These are phyloP conservation scores for Chamaecyparis obtusa DNA, from an alignment of 75 land plant genomes.

Conservation along the genomic window DNA sequence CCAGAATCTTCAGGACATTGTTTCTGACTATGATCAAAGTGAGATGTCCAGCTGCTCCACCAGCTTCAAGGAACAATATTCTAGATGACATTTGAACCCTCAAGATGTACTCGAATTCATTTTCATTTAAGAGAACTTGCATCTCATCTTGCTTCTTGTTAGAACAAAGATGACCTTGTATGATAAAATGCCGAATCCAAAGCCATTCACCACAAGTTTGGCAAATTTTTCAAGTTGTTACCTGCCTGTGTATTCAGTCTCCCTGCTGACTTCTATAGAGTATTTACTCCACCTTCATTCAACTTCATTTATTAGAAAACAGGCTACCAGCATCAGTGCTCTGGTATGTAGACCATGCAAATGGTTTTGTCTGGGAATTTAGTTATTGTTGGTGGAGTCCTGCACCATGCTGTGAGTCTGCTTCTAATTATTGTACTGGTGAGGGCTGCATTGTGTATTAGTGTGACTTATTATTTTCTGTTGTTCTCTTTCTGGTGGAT, in stretches of 20 bases:
- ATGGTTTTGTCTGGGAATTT: neutral
- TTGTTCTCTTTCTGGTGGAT: neutral
- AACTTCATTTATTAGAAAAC: neutral
- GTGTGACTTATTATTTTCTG: neutral
- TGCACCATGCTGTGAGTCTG: neutral
- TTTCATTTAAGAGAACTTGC: neutral
- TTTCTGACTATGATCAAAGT: constrained; percentile 57
- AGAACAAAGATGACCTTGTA: neutral
- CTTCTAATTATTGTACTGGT: neutral
- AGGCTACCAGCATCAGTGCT: neutral
- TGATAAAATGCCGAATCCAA: neutral
- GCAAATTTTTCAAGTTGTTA: neutral
- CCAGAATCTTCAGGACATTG: constrained; percentile 69
- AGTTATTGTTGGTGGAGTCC: neutral
- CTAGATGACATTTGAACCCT: neutral
- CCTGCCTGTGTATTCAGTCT: neutral
- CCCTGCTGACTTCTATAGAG: neutral
- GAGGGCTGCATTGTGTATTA: neutral
- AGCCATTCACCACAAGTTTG: neutral
- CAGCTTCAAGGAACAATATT: constrained; percentile 10
- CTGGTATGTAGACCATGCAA: neutral
- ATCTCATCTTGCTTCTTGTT: neutral
- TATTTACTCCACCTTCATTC: neutral
- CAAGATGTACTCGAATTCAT: neutral
- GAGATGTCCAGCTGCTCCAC: constrained; percentile 23